Evolutionary conservation across 2,329 filamentous ascomycete genomes (phyloP), one percentile per base, ranked within the genome.

Genomic region (Cercospora brassicicola): DNA sequence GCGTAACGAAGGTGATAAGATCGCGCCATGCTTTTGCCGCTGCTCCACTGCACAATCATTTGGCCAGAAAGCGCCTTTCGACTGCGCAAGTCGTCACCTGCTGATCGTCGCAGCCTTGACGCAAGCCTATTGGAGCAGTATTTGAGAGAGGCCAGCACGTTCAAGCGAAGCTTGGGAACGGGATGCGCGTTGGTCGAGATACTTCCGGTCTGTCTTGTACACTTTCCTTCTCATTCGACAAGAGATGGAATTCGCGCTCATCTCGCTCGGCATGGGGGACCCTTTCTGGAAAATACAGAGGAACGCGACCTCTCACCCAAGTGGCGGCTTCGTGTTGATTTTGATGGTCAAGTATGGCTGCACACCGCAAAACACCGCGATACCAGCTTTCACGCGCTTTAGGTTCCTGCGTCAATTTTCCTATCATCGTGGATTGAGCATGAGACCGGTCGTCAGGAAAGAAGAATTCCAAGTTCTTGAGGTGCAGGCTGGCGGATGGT

Each of bases 111-210:
- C 20, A 26, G 48, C 18, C 48, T 53, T 53, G 48, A 15, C 20
- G n/a, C 8, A 48, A 11, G 18, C 20, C 33, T 36, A 6, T 15
- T 5, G 33, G 4, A 36, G 33, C 33, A 36, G 33, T 36, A 36
- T 36, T 15, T 2, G 48, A 23, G 48, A 28, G 4, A 7, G 11
- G 5, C 2, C 11, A 11, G 10, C 20, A 23, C 13, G 33, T 26
- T 55, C 48, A 55, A 55, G 48, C 48, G 48, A 55, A 65, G 36
- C 53, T 59, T 18, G 63, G 53, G 1, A 60, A 48, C n/a, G 63
- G 53, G 15, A 60, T 48, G 30, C 48, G 51, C 20, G 45, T 31
- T 26, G 39, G 26, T 30, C 30, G 13, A 55, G 15, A 55, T 61
- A n/a, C 20, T 61, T 48, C 33, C 6, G 10, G 20, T 4, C 11